Evolutionary conservation across 768 basidiomycete genomes (phyloP).

Genomic region (Tubosaeta brunneosetosa): DNA sequence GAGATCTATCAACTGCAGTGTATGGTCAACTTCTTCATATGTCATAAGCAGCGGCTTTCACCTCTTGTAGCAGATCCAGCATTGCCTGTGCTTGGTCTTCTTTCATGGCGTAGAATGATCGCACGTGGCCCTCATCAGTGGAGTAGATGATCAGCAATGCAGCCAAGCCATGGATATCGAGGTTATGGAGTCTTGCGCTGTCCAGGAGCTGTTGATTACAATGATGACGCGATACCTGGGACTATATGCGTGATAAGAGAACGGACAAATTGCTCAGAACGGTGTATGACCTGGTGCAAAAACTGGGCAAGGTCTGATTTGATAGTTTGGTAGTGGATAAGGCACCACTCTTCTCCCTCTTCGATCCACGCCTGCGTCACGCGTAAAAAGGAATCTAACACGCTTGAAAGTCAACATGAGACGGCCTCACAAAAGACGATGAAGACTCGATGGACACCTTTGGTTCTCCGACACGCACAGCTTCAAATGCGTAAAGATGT

Average conservation of each 20-base stretch:
- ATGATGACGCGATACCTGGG: slow-evolving; percentile 12
- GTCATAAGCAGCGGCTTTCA: neutral
- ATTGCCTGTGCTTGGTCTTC: slow-evolving; percentile 23
- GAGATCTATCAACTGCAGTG: slow-evolving; percentile 20
- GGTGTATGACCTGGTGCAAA: slow-evolving; percentile 8
- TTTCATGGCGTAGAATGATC: slow-evolving; percentile 19
- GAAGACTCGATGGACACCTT: slow-evolving; percentile 4
- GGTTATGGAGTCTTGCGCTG: slow-evolving; percentile 10
- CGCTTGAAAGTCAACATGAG: slow-evolving; percentile 8
- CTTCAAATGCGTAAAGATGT: slow-evolving; percentile 24
- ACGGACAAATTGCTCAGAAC: neutral
- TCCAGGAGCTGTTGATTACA: slow-evolving; percentile 17
- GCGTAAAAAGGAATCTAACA: slow-evolving; percentile 13
- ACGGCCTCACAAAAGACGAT: neutral
- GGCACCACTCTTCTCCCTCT: slow-evolving; percentile 21
- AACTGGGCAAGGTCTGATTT: slow-evolving; percentile 12
- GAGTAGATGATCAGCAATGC: slow-evolving; percentile 20
- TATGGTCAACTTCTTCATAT: neutral
- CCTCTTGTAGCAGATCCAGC: slow-evolving; percentile 26
- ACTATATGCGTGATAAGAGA: slow-evolving; percentile 9
- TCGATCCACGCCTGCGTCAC: slow-evolving; percentile 18
- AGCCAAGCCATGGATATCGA: slow-evolving; percentile 24
- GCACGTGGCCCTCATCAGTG: slow-evolving; percentile 11
- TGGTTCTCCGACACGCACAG: slow-evolving; percentile 17
- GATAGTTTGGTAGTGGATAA: slow-evolving; percentile 18